Percentiles rank a stretch among this genome's conserved stretches.
phyloP scores from a whole-genome alignment of 1,284 basidiomycete species.

The Neonothopanus nambi region DNA sequence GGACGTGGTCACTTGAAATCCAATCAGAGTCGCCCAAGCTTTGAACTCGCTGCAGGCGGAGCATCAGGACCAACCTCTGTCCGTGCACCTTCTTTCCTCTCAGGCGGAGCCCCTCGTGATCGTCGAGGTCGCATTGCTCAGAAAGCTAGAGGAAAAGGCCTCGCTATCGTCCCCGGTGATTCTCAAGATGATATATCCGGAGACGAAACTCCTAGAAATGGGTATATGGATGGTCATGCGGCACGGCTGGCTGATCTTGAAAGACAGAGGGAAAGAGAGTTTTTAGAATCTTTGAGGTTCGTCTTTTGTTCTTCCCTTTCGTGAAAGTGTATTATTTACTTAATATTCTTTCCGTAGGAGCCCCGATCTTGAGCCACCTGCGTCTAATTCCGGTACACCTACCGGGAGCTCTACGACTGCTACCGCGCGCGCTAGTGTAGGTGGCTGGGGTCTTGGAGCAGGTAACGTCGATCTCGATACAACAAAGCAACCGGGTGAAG shows the following conservation, averaged over 20 bases:
- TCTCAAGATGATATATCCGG: constrained; percentile 41
- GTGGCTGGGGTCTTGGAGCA: constrained; percentile 68
- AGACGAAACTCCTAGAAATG: constrained; percentile 56
- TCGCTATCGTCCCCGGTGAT: constrained; percentile 26
- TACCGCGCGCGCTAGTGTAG: constrained; percentile 41
- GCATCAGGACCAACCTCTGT: constrained; percentile 19
- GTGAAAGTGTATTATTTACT: background rate
- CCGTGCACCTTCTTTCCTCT: constrained; percentile 66
- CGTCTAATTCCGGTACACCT: constrained; percentile 1
- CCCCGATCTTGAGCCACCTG: constrained; percentile 34
- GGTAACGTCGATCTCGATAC: constrained; percentile 46
- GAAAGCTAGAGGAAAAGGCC: constrained; percentile 26
- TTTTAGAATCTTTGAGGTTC: constrained; percentile 57
- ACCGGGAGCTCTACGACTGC: constrained; percentile 26
- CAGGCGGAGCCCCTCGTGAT: constrained; percentile 70
- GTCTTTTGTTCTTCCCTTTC: constrained; percentile 14
- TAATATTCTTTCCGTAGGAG: constrained; percentile 34
- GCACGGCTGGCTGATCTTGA: constrained; percentile 32
- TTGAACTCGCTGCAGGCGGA: constrained; percentile 23
- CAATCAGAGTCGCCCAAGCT: constrained; percentile 30
- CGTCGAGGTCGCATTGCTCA: constrained; percentile 71
- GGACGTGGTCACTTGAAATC: constrained; percentile 35
- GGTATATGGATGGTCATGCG: constrained; percentile 28
- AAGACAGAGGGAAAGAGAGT: constrained; percentile 51
- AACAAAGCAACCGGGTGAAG: constrained; percentile 31